Percentiles rank a stretch among this genome's conserved stretches.
Conservation (phyloP, 2,329 filamentous ascomycete genomes). For the Colletotrichum godetiae region DNA sequence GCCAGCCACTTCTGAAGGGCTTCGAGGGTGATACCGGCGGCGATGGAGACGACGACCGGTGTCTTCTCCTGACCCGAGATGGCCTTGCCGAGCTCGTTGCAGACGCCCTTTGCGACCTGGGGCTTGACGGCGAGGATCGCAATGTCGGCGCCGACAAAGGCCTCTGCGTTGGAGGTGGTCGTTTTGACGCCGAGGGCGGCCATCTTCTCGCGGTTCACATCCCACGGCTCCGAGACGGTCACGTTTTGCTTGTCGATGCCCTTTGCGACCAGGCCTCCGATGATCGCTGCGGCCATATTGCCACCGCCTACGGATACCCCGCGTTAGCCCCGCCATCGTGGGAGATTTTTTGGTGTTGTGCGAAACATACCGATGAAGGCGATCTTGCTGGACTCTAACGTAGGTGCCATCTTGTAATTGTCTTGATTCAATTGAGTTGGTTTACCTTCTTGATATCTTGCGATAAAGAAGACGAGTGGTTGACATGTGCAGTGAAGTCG, state of each 20-base stretch:
- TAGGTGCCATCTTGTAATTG: not conserved
- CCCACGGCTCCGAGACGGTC: slow-evolving; percentile 62
- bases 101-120: slow-evolving; percentile 59
- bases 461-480: not conserved
- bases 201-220: slow-evolving; percentile 63
- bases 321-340: not conserved
- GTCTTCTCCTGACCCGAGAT: slow-evolving; percentile 47
- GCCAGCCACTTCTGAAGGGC: slow-evolving; percentile 54
- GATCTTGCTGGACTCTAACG: slow-evolving; percentile 12
- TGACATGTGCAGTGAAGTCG: not conserved
- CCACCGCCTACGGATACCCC: slow-evolving; percentile 51
- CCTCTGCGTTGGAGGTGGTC: slow-evolving; percentile 58
- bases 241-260: slow-evolving; percentile 57
- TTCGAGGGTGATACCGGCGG: slow-evolving; percentile 58
- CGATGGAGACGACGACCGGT: slow-evolving; percentile 61
- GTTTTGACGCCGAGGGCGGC: slow-evolving; percentile 56
- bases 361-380: slow-evolving; percentile 3
- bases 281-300: slow-evolving; percentile 65
- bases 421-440: not conserved
- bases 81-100: slow-evolving; percentile 55
- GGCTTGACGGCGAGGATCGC: slow-evolving; percentile 64
- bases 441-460: not conserved
- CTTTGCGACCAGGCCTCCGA: slow-evolving; percentile 58
- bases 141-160: slow-evolving; percentile 55
- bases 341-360: not conserved